Percentiles rank a stretch among this genome's conserved stretches.
These are phyloP conservation scores for Marchantia polymorpha DNA, from an alignment of 225 moss, liverwort and hornwort genomes.

Conservation along the genomic window DNA sequence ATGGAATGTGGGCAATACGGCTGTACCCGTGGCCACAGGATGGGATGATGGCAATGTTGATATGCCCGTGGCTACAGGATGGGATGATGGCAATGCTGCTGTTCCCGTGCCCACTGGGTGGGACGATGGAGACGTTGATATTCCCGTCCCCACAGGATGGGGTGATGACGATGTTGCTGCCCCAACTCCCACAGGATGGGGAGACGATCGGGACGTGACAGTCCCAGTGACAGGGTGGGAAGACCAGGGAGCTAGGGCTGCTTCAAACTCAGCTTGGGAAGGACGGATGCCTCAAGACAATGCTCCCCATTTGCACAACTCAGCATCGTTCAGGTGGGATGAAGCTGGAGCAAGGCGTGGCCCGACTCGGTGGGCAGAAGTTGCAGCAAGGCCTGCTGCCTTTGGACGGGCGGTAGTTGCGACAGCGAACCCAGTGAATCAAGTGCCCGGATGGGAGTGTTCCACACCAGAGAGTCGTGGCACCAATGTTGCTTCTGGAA, in stretches of 20 bases:
- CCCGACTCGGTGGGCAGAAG: not conserved
- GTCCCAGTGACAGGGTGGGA: not conserved
- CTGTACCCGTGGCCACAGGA: not conserved
- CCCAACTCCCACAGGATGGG: not conserved
- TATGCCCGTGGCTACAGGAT: not conserved
- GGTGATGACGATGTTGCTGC: not conserved
- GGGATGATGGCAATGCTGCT: not conserved
- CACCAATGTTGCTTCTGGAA: not conserved
- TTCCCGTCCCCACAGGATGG: not conserved
- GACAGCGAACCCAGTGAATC: not conserved
- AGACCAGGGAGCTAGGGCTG: not conserved
- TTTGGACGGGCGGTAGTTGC: not conserved
- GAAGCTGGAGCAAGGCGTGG: not conserved
- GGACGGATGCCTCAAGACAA: not conserved
- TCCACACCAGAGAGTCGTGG: not conserved
- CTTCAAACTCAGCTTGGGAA: not conserved
- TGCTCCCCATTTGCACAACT: no score
- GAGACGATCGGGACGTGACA: not conserved
- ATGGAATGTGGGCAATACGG: not conserved
- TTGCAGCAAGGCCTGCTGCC: not conserved
- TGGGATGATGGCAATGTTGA: conserved; percentile 1
- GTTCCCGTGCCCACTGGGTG: not conserved
- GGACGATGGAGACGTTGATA: conserved; percentile 9
- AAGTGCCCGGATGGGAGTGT: not conserved
- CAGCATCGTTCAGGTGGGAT: not conserved